Conservation (phyloP, 305 asterid genomes). For the Fraxinus platypoda region DNA sequence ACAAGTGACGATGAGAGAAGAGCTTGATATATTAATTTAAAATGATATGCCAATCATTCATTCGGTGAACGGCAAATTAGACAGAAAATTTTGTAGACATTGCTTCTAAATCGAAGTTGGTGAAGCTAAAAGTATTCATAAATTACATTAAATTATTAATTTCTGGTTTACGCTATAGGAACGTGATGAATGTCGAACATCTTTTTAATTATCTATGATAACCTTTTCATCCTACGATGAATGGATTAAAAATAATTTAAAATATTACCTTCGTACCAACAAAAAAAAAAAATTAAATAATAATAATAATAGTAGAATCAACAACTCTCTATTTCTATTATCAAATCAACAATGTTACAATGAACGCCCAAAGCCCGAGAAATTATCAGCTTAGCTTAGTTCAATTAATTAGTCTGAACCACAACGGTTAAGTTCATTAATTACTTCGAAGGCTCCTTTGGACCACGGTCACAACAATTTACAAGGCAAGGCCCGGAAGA, state of each 20-base stretch:
- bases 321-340: too few relatives aligned
- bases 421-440: too few relatives aligned
- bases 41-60: not conserved
- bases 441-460: not conserved
- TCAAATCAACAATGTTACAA: not conserved
- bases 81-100: not conserved
- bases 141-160: too few relatives aligned
- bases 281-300: too few relatives aligned
- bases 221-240: not conserved
- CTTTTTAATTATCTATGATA: not conserved
- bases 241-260: too few relatives aligned
- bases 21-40: too few relatives aligned
- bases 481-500: not conserved
- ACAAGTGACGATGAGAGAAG: not conserved
- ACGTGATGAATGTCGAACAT: not conserved
- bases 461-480: not conserved
- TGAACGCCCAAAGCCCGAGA: not conserved
- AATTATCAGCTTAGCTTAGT: not conserved
- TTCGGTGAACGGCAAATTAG: too few relatives aligned
- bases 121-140: not conserved
- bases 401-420: not conserved
- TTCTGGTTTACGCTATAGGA: not conserved
- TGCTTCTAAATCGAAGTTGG: not conserved
- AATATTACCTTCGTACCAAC: not conserved
- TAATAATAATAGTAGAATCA: too few relatives aligned